These are phyloP conservation scores for Mortierella sp. DNA, from an alignment of 371 early-diverging fungal species.

Conservation along the genomic window DNA sequence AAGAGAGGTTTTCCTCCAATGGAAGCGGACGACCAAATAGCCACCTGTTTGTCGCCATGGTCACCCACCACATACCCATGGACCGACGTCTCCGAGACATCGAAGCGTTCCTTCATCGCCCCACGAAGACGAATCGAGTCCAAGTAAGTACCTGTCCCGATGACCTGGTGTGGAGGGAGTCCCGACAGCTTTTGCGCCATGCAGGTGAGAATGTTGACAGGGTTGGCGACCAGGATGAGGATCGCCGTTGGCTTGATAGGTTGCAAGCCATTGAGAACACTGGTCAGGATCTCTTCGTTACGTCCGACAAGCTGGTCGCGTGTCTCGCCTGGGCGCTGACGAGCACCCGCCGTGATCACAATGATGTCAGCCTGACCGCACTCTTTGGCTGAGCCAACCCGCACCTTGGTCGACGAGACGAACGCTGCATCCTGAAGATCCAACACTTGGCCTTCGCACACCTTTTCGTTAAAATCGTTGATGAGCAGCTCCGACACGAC, in stretches of 20 bases:
- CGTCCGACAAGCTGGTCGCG: constrained; percentile 81
- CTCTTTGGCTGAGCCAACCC: constrained; percentile 68
- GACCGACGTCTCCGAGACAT: constrained; percentile 76
- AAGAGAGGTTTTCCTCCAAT: constrained; percentile 81
- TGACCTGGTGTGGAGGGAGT: constrained; percentile 79
- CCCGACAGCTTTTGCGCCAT: constrained; percentile 86
- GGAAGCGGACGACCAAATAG: constrained; percentile 81
- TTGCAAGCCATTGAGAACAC: constrained; percentile 75
- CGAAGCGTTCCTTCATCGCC: constrained; percentile 66
- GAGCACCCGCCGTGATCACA: constrained; percentile 90
- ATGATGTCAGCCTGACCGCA: constrained; percentile 88
- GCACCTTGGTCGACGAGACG: constrained; percentile 71
- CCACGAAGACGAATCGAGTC: constrained; percentile 83
- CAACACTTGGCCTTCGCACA: constrained; percentile 78
- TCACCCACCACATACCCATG: constrained; percentile 89
- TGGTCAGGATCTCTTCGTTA: constrained; percentile 79
- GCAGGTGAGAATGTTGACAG: constrained; percentile 83
- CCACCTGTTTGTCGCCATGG: constrained; percentile 89
- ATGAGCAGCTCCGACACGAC: constrained; percentile 78
- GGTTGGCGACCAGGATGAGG: constrained; percentile 85
- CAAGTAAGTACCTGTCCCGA: constrained; percentile 89
- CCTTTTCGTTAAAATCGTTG: constrained; percentile 72
- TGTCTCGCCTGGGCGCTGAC: constrained; percentile 82
- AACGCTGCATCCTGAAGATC: constrained; percentile 84
- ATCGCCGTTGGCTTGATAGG: constrained; percentile 79